Evolutionary conservation across 495 filamentous ascomycete genomes (phyloP).

Genomic region (Bathelium albidoporum): DNA sequence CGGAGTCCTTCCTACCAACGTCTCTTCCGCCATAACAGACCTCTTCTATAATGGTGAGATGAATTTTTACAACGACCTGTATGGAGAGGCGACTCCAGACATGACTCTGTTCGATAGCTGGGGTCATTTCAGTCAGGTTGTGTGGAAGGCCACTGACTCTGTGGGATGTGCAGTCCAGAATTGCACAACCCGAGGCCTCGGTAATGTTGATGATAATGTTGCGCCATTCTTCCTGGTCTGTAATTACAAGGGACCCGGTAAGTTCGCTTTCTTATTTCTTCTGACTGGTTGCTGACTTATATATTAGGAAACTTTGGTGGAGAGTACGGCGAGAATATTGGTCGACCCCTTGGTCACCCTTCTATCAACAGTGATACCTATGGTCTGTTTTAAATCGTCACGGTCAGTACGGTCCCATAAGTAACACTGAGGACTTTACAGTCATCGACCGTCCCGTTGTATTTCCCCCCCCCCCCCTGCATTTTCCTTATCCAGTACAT

Average conservation of each 20-base stretch:
- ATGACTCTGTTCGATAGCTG: conserved; percentile 56
- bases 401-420: too few species aligned
- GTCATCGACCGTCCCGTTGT: too few species aligned
- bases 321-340: conserved; percentile 55
- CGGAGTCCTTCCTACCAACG: conserved; percentile 35
- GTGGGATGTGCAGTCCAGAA: conserved; percentile 63
- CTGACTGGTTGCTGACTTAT: conserved; percentile 20
- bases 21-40: conserved; percentile 58
- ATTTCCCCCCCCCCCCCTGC: too few species aligned
- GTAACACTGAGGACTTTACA: too few species aligned
- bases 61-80: conserved; percentile 36
- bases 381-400: not conserved
- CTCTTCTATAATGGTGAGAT: conserved; percentile 80
- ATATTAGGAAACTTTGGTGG: conserved; percentile 52
- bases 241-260: conserved; percentile 73
- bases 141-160: conserved; percentile 63
- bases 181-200: conserved; percentile 38
- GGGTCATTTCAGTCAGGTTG: conserved; percentile 85
- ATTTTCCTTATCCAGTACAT: too few species aligned
- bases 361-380: conserved; percentile 20
- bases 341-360: conserved; percentile 36
- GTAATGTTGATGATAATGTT: conserved; percentile 41
- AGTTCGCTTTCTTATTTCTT: conserved; percentile 1
- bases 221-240: conserved; percentile 65
- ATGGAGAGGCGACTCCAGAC: conserved; percentile 36